A percentile compares a stretch with the other conserved stretches of the same genome.
These are phyloP conservation scores for Xeromyces bisporus DNA, from an alignment of 495 filamentous ascomycete genomes.

Conservation along the genomic window DNA sequence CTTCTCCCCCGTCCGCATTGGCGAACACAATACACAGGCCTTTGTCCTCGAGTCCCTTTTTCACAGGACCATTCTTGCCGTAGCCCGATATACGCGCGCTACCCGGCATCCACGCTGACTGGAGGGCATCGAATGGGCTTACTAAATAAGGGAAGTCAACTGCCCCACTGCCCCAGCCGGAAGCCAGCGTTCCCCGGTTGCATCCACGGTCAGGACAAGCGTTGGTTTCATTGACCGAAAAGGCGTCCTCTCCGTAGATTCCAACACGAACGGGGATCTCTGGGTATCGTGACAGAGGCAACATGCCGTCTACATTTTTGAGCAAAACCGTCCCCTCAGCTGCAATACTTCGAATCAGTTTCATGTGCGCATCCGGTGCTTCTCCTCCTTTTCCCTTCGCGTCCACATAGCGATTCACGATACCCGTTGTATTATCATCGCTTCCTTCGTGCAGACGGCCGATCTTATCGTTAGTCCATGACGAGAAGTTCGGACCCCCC, in stretches of 20 bases:
- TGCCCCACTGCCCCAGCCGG: slow-evolving; percentile 81
- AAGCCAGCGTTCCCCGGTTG: slow-evolving; percentile 69
- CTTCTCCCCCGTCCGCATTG: slow-evolving; percentile 47
- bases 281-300: slow-evolving; percentile 42
- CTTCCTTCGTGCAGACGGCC: slow-evolving; percentile 51
- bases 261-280: slow-evolving; percentile 40
- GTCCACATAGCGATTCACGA: slow-evolving; percentile 65
- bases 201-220: slow-evolving; percentile 58
- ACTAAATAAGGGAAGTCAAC: slow-evolving; percentile 77
- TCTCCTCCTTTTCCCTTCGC: slow-evolving; percentile 41
- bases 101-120: slow-evolving; percentile 39
- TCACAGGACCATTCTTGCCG: slow-evolving; percentile 37
- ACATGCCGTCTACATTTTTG: slow-evolving; percentile 49
- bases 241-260: slow-evolving; percentile 77
- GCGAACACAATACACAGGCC: slow-evolving; percentile 53
- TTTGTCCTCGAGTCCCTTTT: slow-evolving; percentile 23
- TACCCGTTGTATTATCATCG: slow-evolving; percentile 29
- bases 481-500: slow-evolving; percentile 76
- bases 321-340: slow-evolving; percentile 74
- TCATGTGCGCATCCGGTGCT: slow-evolving; percentile 46
- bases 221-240: slow-evolving; percentile 52
- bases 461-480: slow-evolving; percentile 59
- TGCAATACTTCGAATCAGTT: slow-evolving; percentile 54
- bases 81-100: slow-evolving; percentile 42
- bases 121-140: slow-evolving; percentile 49